A percentile compares a stretch with the other conserved stretches of the same genome.
These are phyloP conservation scores for Echinochloa phyllopogon DNA, from an alignment of 176 grass and related monocot genomes.

Conservation along the genomic window DNA sequence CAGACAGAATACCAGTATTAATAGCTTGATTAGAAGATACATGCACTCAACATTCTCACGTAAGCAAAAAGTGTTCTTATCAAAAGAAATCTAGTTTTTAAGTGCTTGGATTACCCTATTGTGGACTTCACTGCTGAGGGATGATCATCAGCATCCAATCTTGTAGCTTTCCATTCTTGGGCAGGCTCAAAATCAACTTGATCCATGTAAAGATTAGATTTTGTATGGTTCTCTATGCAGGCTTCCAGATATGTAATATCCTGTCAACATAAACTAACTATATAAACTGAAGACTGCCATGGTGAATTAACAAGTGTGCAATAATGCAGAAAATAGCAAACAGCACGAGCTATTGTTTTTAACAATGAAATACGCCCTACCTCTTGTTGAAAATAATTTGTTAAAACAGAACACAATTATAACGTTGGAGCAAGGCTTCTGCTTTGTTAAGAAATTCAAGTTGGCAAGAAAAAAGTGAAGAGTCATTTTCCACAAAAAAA, in stretches of 20 bases:
- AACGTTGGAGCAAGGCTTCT: conserved; percentile 4
- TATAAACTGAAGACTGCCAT: conserved; percentile 46
- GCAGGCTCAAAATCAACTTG: conserved; percentile 99
- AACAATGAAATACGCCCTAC: conserved; percentile 14
- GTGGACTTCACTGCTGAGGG: conserved; percentile 60
- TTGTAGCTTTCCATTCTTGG: conserved; percentile 85
- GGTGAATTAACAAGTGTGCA: conserved; percentile 29
- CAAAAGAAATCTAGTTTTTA: conserved; percentile 7
- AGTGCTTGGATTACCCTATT: conserved; percentile 55
- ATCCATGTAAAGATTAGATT: conserved; percentile 98
- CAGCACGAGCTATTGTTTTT: conserved; percentile 3
- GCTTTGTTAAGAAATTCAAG: conserved; percentile 33
- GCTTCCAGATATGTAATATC: conserved; percentile 94
- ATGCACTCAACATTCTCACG: conserved; percentile 25
- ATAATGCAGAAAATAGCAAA: conserved; percentile 28
- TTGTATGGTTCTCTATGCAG: conserved; percentile 99
- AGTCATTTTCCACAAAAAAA: neutral
- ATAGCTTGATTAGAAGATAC: neutral
- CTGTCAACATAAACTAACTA: conserved; percentile 56
- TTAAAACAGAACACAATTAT: conserved; percentile 21
- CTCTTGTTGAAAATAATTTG: conserved; percentile 29
- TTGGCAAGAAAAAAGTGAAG: neutral
- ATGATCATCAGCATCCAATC: conserved; percentile 82
- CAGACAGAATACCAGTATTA: neutral
- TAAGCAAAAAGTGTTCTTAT: neutral